Conservation (phyloP, 129 eudicot species). For the Chrysanthemum seticuspe region DNA sequence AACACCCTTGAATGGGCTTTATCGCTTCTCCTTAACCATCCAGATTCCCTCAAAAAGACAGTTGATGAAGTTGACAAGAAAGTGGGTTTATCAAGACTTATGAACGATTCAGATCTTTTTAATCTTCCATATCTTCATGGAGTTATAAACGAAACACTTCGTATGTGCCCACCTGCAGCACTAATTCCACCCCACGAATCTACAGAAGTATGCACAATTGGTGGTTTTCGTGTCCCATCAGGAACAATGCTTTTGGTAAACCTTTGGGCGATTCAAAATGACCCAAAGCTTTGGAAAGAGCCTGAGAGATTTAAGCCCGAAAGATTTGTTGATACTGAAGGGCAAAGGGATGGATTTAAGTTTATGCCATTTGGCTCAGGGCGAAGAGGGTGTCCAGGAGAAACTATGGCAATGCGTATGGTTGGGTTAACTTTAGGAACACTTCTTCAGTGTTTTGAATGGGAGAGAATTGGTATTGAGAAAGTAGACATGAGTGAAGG, state of each 20-base stretch:
- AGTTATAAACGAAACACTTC: conserved; percentile 51
- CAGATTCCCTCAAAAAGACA: conserved; percentile 33
- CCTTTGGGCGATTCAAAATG: conserved; percentile 46
- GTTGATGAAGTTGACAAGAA: conserved; percentile 36
- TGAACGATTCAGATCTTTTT: conserved; percentile 43
- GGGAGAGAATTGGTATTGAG: conserved; percentile 39
- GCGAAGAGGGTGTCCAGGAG: conserved; percentile 54
- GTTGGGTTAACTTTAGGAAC: conserved; percentile 38
- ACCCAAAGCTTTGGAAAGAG: conserved; percentile 42
- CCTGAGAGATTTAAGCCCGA: conserved; percentile 39
- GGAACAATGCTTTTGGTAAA: conserved; percentile 52
- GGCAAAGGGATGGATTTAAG: conserved; percentile 36
- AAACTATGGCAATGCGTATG: conserved; percentile 37
- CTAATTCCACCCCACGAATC: conserved; percentile 55
- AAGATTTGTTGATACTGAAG: conserved; percentile 31
- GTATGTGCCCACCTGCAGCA: conserved; percentile 51
- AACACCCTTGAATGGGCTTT: conserved; percentile 57
- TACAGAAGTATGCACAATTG: conserved; percentile 39
- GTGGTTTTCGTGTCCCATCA: conserved; percentile 44
- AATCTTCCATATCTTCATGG: conserved; percentile 54
- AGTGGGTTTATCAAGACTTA: conserved; percentile 33
- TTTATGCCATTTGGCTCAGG: conserved; percentile 53
- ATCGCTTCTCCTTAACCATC: conserved; percentile 43
- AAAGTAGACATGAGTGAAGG: conserved; percentile 43
- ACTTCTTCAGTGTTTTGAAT: conserved; percentile 47